phyloP scores from a whole-genome alignment of 495 filamentous ascomycete species.

The Rostrohypoxylon terebratum region DNA sequence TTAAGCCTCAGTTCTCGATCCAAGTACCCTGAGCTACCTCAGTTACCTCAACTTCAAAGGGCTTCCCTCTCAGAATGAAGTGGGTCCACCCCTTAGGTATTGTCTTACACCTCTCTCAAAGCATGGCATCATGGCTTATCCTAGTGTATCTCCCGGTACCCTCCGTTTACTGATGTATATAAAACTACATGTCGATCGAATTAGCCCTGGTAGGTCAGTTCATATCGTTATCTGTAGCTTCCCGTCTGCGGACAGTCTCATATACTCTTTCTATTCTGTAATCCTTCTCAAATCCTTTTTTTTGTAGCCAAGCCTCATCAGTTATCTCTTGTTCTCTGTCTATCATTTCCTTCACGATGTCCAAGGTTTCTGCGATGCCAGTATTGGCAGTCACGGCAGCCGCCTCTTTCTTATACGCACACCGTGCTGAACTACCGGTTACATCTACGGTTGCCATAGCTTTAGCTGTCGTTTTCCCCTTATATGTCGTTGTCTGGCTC shows the following conservation, averaged over 20 bases:
- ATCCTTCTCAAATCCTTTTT: constrained; percentile 15
- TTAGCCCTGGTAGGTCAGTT: constrained; percentile 10
- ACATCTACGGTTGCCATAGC: constrained; percentile 20
- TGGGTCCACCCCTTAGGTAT: constrained; percentile 28
- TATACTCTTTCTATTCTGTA: constrained; percentile 38
- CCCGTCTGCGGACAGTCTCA: constrained; percentile 25
- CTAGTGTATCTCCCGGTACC: constrained; percentile 3
- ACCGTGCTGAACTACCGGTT: constrained; percentile 37
- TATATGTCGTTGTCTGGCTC: constrained; percentile 47
- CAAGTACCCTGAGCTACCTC: background rate
- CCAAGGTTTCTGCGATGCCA: constrained; percentile 37
- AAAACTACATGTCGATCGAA: constrained; percentile 37
- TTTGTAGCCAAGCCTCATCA: background rate
- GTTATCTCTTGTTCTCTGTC: background rate
- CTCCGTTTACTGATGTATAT: constrained; percentile 37
- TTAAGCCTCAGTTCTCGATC: constrained; percentile 18
- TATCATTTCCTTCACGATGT: constrained; percentile 28
- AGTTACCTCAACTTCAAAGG: background rate
- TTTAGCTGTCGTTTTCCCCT: constrained; percentile 34
- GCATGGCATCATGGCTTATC: constrained; percentile 36
- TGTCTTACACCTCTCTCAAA: constrained; percentile 38
- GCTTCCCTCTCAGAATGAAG: constrained; percentile 33
- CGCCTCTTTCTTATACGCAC: constrained; percentile 42
- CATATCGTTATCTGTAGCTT: constrained; percentile 1
- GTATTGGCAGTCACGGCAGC: constrained; percentile 40